These are phyloP conservation scores for Cladosporium sp. DNA, from an alignment of 2,329 filamentous ascomycete genomes.

Conservation along the genomic window DNA sequence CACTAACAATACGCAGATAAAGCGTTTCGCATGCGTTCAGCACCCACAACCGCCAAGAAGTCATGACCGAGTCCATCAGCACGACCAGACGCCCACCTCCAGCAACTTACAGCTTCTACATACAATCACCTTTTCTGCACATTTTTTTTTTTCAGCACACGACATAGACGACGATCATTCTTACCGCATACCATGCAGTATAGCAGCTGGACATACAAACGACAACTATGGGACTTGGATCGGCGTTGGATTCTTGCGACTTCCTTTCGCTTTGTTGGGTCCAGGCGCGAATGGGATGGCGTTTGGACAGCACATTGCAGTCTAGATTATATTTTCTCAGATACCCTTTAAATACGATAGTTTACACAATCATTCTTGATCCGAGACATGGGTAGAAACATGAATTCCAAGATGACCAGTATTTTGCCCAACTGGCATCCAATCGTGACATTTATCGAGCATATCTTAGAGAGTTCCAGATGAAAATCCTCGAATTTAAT, in stretches of 20 bases:
- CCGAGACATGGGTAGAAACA: no score
- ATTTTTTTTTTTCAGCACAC: not conserved
- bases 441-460: no score
- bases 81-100: not conserved
- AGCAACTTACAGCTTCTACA: constrained; percentile 2
- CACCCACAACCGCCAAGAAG: constrained; percentile 27
- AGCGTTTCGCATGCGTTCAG: constrained; percentile 43
- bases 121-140: not conserved
- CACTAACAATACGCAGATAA: constrained; percentile 35
- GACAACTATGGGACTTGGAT: not conserved
- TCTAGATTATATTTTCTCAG: not conserved
- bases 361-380: not conserved
- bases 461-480: no score
- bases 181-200: constrained; percentile 1
- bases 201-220: constrained; percentile 11
- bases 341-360: constrained; percentile 5
- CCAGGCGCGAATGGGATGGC: not conserved
- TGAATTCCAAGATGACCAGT: no score
- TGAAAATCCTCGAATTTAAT: no score
- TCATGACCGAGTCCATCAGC: not conserved
- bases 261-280: not conserved
- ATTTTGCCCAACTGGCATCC: no score
- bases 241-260: not conserved
- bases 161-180: not conserved
- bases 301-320: not conserved